These are phyloP conservation scores for Penicillium thymicola DNA, from an alignment of 2,329 filamentous ascomycete species.

Conservation along the genomic window DNA sequence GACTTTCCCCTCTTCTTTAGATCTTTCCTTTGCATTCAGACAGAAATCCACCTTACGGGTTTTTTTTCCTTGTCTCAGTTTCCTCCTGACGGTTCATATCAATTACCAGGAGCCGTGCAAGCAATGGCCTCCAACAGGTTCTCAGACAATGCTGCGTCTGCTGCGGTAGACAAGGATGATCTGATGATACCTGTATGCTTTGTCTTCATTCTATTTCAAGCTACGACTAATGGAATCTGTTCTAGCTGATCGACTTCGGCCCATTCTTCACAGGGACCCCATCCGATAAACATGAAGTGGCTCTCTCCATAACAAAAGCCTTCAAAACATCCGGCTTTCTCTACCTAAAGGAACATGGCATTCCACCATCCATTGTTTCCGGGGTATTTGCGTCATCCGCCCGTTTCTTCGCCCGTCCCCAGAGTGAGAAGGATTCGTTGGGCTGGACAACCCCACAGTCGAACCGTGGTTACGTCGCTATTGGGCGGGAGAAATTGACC, in stretches of 20 bases:
- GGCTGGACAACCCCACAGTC: constrained; percentile 69
- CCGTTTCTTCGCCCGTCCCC: constrained; percentile 65
- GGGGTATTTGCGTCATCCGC: constrained; percentile 66
- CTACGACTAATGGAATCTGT: neutral
- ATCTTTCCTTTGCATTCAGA: neutral
- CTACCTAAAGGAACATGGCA: constrained; percentile 77
- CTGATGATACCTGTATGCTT: constrained; percentile 41
- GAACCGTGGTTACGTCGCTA: constrained; percentile 70
- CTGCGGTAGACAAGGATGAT: constrained; percentile 44
- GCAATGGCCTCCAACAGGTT: constrained; percentile 3
- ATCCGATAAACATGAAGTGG: constrained; percentile 61
- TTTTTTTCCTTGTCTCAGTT: neutral
- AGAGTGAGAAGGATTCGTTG: constrained; percentile 61
- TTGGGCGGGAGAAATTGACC: constrained; percentile 69
- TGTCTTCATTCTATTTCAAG: neutral
- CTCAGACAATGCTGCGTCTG: constrained; percentile 22
- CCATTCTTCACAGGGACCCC: constrained; percentile 64
- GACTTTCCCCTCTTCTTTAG: constrained; percentile 3
- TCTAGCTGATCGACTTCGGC: constrained; percentile 73
- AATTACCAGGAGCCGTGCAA: no score
- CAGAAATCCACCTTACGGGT: neutral
- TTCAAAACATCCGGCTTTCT: constrained; percentile 88
- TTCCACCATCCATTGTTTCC: constrained; percentile 58
- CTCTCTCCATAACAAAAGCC: constrained; percentile 69
- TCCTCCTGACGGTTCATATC: neutral